A percentile compares a stretch with the other conserved stretches of the same genome.
These are phyloP conservation scores for Penstemon barbatus DNA, from an alignment of 257 asterid genomes.

Conservation along the genomic window DNA sequence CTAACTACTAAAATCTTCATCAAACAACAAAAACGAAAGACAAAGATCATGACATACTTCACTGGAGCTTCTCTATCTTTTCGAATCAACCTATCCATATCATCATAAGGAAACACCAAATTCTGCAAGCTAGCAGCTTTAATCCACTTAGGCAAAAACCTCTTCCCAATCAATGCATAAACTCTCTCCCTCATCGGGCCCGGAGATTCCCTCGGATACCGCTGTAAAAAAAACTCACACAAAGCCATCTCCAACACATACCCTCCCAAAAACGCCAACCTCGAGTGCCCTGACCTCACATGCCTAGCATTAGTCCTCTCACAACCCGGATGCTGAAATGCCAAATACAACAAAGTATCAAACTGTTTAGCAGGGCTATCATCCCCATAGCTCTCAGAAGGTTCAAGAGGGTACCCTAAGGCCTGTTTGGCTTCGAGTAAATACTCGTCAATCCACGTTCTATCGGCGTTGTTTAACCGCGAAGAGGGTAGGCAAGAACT, in stretches of 20 bases:
- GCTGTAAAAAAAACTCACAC: constrained; percentile 92
- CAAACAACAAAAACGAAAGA: constrained; percentile 14
- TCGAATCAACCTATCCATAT: constrained; percentile 73
- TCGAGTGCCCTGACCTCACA: constrained; percentile 79
- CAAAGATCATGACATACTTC: constrained; percentile 53
- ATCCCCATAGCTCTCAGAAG: constrained; percentile 69
- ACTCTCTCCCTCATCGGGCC: constrained; percentile 99
- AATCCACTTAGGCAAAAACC: constrained; percentile 80
- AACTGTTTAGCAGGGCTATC: constrained; percentile 94
- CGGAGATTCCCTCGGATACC: constrained; percentile 94
- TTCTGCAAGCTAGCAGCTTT: constrained; percentile 90
- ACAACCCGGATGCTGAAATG: constrained; percentile 91
- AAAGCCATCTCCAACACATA: constrained; percentile 78
- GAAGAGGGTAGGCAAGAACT: constrained; percentile 90
- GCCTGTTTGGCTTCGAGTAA: constrained; percentile 91
- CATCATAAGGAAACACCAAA: constrained; percentile 84
- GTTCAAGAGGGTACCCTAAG: constrained; percentile 87
- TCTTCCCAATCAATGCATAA: constrained; percentile 86
- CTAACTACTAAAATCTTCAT: constrained; percentile 1
- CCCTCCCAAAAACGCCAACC: constrained; percentile 82
- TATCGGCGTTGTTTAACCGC: constrained; percentile 76
- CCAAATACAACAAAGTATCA: constrained; percentile 78
- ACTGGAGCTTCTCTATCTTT: constrained; percentile 87
- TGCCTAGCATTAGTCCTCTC: constrained; percentile 89
- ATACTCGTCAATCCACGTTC: constrained; percentile 88